Base-by-base conservation (phyloP, 2,329 filamentous ascomycete genomes). In the Thelonectria discophora region DNA sequence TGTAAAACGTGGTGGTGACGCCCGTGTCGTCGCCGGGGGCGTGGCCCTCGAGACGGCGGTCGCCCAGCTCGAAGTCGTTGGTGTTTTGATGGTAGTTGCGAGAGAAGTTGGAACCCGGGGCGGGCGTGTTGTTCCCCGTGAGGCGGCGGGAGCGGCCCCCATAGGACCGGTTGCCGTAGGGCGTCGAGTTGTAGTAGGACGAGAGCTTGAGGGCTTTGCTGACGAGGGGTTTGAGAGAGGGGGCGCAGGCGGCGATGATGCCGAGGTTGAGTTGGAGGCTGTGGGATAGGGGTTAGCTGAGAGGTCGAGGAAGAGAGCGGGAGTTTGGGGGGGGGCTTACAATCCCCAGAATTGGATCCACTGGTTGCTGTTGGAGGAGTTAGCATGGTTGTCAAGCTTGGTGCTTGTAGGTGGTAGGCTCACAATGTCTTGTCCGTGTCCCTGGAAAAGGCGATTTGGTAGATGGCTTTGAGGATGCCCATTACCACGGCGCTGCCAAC, bases 181-280 rank as follows among this genome's bases (percentile, higher is more conserved):
- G 58, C 1, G 40, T 51, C 11, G 58, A 57, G 47, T 42, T 53
- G 58, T 61, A 61, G 30, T 56, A 50, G 5, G 58, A 60, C 4
- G 66, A 70, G 9, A 74, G 60, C 20, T 70, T 68, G n/a, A 78
- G 71, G 45, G 63, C 63, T 24, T 69, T 65, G 60, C 67, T 63
- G 18, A 79, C 71, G 7, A 79, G 69, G 1, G 78, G 77, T 47
- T 77, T 77, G 18, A 81, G 67, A 2, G 76, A 73, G 7, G 79
- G 77, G 9, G 79, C 72, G 42, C 77, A 79, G 39, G 74, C 76
- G 2, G 78, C 78, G 24, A 79, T 72, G 40, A 80, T 78, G 11
- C 77, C 77, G 11, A 79, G 66, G 50, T 77, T 77, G 51, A 79
- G 70, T 65, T 81, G 78, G 55, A 80, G 71, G 18, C 78, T 81